These are phyloP conservation scores for Hypomyces rosellus DNA, from an alignment of 2,329 filamentous ascomycete genomes.

Conservation along the genomic window DNA sequence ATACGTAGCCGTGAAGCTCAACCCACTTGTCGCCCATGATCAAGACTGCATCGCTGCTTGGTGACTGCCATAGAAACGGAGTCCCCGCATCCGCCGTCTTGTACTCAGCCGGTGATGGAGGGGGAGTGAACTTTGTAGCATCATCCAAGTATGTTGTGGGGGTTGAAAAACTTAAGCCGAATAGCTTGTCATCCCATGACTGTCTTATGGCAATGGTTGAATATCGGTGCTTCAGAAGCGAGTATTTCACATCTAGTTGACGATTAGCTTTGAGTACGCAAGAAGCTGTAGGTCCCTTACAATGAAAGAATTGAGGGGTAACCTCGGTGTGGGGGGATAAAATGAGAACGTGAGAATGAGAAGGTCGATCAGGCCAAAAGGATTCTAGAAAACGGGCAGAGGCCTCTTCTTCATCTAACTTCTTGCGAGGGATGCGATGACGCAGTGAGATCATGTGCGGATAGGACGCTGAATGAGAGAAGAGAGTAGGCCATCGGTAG, in stretches of 20 bases:
- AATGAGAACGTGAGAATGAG: slow-evolving; percentile 69
- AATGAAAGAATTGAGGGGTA: slow-evolving; percentile 77
- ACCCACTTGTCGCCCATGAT: slow-evolving; percentile 83
- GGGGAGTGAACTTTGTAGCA: slow-evolving; percentile 45
- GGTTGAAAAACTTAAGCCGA: slow-evolving; percentile 75
- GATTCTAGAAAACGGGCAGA: slow-evolving; percentile 75
- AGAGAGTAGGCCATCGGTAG: slow-evolving; percentile 61
- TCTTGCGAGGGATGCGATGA: slow-evolving; percentile 60
- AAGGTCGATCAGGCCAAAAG: slow-evolving; percentile 68
- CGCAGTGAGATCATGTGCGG: slow-evolving; percentile 61
- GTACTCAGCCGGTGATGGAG: slow-evolving; percentile 22
- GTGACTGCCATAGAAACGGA: slow-evolving; percentile 78
- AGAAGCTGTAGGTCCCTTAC: slow-evolving; percentile 29
- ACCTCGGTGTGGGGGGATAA: slow-evolving; percentile 77
- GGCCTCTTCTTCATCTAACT: slow-evolving; percentile 60
- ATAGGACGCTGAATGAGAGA: slow-evolving; percentile 30
- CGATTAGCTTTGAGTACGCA: too few species aligned
- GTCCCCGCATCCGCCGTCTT: slow-evolving; percentile 29
- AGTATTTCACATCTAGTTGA: slow-evolving; percentile 62
- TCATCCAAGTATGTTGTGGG: slow-evolving; percentile 60
- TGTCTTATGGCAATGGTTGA: slow-evolving; percentile 43
- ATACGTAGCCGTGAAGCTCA: slow-evolving; percentile 75
- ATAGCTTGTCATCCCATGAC: slow-evolving; percentile 48
- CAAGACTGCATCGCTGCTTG: slow-evolving; percentile 73
- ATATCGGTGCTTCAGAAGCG: slow-evolving; percentile 70